Evolutionary conservation across 768 basidiomycete genomes (phyloP), one percentile per base, ranked within the genome.

Genomic region (Lactarius pseudohatsudake): DNA sequence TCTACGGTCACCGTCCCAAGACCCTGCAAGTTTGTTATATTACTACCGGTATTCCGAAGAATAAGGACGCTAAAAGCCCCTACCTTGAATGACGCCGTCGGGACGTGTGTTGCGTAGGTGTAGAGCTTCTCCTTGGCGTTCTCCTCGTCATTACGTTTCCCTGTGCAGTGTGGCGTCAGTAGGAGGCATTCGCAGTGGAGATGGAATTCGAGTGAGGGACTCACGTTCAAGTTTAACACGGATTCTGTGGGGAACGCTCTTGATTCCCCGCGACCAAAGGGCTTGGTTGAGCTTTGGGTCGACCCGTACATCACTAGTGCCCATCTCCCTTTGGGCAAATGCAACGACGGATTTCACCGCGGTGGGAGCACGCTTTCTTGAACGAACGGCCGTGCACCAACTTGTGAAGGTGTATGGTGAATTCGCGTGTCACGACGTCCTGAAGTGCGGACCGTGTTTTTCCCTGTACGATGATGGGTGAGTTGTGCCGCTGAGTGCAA

Each of bases 141-240:
- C 84, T 99, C 96, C 73, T 98, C 96, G 79, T 99, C 96, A 79
- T 98, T 98, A 75, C 97, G 92, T 83, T 96, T 96, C 74, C 96
- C 92, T 95, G 72, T 2, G 74, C 18, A 34, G 26, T 40, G 30
- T 40, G 36, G 11, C 3, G 18, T 60, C 18, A 54, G 54, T 30
- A 56, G 55, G 32, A 38, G 30, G 22, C 28, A 11, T 22, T 32
- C 41, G 41, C 45, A 26, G 15, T n/a, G 13, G 40, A 43, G 43
- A 40, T 30, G n/a, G 30, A 54, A 57, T 43, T 8, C 38, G 28
- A 54, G 36, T 50, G 8, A 34, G 22, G 15, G 41, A 86, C 89
- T 75, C 77, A 94, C 93, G 89, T 84, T 97, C 95, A 66, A 98
- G 90, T 78, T 93, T 90, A 59, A 99, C 88, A 65, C 97, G 85